Percentiles rank a stretch among this genome's conserved stretches.
Evolutionary conservation across 805 yeast species (phyloP).

Genomic region (Sugiyamaella chiloensis): DNA sequence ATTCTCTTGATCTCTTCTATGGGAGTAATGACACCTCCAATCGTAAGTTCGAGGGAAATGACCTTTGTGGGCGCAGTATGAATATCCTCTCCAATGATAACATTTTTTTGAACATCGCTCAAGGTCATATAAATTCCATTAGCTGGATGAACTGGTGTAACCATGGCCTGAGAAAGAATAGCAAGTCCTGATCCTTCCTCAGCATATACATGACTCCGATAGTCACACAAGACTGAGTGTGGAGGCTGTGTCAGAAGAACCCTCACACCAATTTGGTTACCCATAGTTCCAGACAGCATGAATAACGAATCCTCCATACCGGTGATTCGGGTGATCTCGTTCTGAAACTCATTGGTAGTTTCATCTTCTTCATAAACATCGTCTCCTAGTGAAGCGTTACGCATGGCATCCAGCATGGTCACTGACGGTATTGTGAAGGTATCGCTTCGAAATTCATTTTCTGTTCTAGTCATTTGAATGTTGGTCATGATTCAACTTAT

Average conservation of each 20-base stretch:
- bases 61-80: constrained; percentile 87
- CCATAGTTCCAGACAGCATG: constrained; percentile 84
- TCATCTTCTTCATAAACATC: constrained; percentile 80
- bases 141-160: constrained; percentile 69
- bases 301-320: constrained; percentile 81
- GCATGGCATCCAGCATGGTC: constrained; percentile 61
- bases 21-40: constrained; percentile 81
- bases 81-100: constrained; percentile 74
- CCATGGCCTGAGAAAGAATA: constrained; percentile 85
- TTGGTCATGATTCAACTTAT: no score
- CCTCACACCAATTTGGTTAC: constrained; percentile 83
- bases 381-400: constrained; percentile 66
- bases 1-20: constrained; percentile 71
- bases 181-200: constrained; percentile 92
- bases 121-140: constrained; percentile 74
- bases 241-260: constrained; percentile 76
- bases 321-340: constrained; percentile 57
- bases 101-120: constrained; percentile 63
- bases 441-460: constrained; percentile 47
- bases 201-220: constrained; percentile 74
- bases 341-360: constrained; percentile 62
- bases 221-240: constrained; percentile 74
- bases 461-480: constrained; percentile 23
- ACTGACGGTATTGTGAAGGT: constrained; percentile 85
- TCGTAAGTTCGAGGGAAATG: constrained; percentile 81